These are phyloP conservation scores for Saksenaea oblongispora DNA, from an alignment of 371 early-diverging fungal species.

Conservation along the genomic window DNA sequence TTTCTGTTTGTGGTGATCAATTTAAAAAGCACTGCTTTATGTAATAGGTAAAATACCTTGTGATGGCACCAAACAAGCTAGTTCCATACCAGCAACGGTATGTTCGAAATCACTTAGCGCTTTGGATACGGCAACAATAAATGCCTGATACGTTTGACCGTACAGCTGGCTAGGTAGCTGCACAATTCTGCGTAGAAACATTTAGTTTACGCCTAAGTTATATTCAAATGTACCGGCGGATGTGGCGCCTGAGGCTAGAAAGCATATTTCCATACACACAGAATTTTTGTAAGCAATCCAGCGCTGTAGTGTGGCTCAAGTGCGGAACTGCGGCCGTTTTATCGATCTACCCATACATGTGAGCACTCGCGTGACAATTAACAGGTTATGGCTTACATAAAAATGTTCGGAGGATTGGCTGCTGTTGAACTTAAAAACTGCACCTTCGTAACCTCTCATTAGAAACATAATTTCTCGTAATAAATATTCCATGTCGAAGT, in stretches of 20 bases:
- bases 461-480: slow-evolving; percentile 37
- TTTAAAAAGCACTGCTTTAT: neutral
- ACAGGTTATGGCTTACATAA: neutral
- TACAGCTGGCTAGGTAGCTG: slow-evolving; percentile 5
- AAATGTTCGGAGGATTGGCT: neutral
- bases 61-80: slow-evolving; percentile 6
- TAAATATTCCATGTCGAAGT: slow-evolving; percentile 26
- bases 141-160: slow-evolving; percentile 45
- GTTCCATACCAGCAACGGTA: slow-evolving; percentile 22
- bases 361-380: neutral
- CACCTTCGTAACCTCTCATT: slow-evolving; percentile 27
- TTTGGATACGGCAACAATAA: slow-evolving; percentile 25
- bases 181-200: slow-evolving; percentile 6
- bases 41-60: slow-evolving; percentile 13
- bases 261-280: slow-evolving; percentile 29
- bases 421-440: slow-evolving; percentile 17
- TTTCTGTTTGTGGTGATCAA: neutral
- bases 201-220: neutral
- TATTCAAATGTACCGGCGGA: slow-evolving; percentile 6
- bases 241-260: slow-evolving; percentile 19
- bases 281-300: slow-evolving; percentile 22
- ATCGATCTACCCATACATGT: neutral
- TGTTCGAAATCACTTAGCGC: slow-evolving; percentile 29
- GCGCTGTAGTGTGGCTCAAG: slow-evolving; percentile 12
- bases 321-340: slow-evolving; percentile 4